A percentile compares a stretch with the other conserved stretches of the same genome.
These are phyloP conservation scores for Candida succiphila DNA, from an alignment of 805 yeast genomes.

Conservation along the genomic window DNA sequence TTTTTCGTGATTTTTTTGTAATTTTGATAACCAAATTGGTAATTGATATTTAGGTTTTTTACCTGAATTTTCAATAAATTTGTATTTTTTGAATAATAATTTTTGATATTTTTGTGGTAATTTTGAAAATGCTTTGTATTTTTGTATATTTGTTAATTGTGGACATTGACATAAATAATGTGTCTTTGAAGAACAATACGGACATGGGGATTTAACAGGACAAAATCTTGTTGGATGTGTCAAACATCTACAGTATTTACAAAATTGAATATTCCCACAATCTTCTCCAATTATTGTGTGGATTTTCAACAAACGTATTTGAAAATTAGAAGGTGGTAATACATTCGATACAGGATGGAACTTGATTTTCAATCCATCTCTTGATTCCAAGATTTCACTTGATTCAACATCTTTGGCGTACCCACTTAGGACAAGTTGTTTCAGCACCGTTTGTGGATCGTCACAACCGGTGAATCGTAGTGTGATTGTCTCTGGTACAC, in stretches of 20 bases:
- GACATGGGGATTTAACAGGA: not conserved
- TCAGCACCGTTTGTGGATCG: not conserved
- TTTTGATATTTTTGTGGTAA: not conserved
- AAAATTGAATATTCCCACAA: not conserved
- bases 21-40: slow-evolving; percentile 1
- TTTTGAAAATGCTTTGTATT: not conserved
- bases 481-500: no score
- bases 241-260: not conserved
- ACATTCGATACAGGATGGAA: not conserved
- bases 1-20: not conserved
- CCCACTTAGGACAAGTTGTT: not conserved
- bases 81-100: not conserved
- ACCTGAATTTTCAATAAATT: not conserved
- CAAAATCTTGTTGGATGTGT: not conserved
- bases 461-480: no score
- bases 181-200: not conserved
- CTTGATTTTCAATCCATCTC: no score
- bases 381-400: no score
- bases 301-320: not conserved
- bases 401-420: not conserved
- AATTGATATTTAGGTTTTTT: not conserved
- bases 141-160: not conserved
- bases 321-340: not conserved
- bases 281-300: not conserved
- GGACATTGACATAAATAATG: slow-evolving; percentile 1